Evolutionary conservation across 768 basidiomycete genomes (phyloP).

Genomic region (Ramaria sp.): DNA sequence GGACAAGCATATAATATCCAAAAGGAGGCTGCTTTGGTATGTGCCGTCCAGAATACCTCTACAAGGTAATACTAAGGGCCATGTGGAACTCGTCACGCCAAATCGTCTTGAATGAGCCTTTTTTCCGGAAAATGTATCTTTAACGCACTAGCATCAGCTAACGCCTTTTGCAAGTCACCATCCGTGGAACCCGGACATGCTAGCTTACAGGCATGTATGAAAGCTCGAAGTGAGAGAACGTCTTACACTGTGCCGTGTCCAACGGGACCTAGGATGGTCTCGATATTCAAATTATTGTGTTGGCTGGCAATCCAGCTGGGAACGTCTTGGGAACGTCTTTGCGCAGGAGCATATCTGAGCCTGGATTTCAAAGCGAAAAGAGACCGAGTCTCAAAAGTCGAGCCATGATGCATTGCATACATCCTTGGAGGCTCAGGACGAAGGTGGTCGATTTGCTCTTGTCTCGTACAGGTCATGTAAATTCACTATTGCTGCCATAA

Average conservation of each 20-base stretch:
- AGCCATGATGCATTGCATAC: background rate
- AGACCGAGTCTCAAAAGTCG: background rate
- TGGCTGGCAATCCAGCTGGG: slow-evolving; percentile 40
- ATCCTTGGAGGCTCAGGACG: slow-evolving; percentile 31
- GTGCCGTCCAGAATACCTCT: too few species aligned
- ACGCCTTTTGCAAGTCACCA: too few species aligned
- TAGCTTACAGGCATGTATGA: too few species aligned
- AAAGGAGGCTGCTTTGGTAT: too few species aligned
- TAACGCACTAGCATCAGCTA: too few species aligned
- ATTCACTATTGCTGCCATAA: slow-evolving; percentile 39
- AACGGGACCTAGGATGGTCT: slow-evolving; percentile 27
- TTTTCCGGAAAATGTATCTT: too few species aligned
- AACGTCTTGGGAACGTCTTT: slow-evolving; percentile 44
- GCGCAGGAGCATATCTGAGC: slow-evolving; percentile 33
- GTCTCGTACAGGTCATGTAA: slow-evolving; percentile 43
- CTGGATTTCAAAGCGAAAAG: background rate
- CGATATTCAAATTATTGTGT: slow-evolving; percentile 37
- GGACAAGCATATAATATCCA: too few species aligned
- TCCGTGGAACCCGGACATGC: too few species aligned
- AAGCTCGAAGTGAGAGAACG: background rate
- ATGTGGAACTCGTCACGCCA: too few species aligned
- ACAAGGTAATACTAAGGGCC: too few species aligned
- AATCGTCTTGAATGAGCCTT: too few species aligned
- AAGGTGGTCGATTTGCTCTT: slow-evolving; percentile 35
- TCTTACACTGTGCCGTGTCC: background rate